Conservation (phyloP, 306 rosid genomes). For the Cotoneaster glaucophyllus region DNA sequence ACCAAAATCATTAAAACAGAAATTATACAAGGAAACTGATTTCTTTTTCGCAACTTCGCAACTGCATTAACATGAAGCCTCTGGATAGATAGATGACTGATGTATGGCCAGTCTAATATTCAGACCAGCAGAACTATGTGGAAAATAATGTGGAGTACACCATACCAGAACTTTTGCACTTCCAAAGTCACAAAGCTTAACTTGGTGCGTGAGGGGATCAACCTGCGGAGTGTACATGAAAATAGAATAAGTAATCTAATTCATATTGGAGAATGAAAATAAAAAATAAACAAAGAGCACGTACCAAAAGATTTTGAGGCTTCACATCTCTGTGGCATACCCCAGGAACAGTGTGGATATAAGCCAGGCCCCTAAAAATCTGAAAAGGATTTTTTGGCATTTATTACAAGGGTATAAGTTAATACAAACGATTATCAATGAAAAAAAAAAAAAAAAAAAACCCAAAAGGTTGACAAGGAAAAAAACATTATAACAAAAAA, state of each 20-base stretch:
- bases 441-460: background rate
- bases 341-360: slow-evolving; percentile 84
- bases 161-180: slow-evolving; percentile 94
- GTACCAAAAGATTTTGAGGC: slow-evolving; percentile 90
- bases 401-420: slow-evolving; percentile 8
- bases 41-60: background rate
- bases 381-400: slow-evolving; percentile 25
- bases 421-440: background rate
- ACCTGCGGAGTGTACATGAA: slow-evolving; percentile 38
- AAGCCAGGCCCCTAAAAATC: slow-evolving; percentile 91
- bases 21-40: background rate
- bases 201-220: slow-evolving; percentile 90
- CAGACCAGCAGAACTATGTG: background rate
- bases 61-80: background rate
- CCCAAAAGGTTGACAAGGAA: background rate
- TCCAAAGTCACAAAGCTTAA: slow-evolving; percentile 93
- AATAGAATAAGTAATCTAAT: slow-evolving; percentile 6
- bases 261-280: background rate
- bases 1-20: slow-evolving; percentile 3
- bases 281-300: slow-evolving; percentile 16
- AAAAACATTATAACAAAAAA: background rate
- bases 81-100: background rate
- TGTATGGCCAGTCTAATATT: background rate
- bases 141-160: background rate
- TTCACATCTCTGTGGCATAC: slow-evolving; percentile 93